A percentile compares a stretch with the other conserved stretches of the same genome.
Conservation (phyloP, 306 rosid species). For the Castanea mollissima region DNA sequence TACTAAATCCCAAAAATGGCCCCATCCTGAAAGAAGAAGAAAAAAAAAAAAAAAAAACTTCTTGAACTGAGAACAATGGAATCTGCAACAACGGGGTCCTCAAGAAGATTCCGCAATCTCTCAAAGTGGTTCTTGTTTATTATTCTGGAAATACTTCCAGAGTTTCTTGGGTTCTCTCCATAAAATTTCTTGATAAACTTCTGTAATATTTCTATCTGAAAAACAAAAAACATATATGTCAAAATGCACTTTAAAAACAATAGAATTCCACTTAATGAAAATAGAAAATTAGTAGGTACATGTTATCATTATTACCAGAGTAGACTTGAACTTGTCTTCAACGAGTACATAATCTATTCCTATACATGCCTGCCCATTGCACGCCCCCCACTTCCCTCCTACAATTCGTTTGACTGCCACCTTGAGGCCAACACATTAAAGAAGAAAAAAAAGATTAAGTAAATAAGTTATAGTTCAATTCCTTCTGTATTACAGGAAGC, state of each 20-base stretch:
- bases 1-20: too few species aligned
- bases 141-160: conserved; percentile 51
- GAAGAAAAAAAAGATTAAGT: conserved; percentile 2
- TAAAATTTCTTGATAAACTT: conserved; percentile 49
- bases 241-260: not conserved
- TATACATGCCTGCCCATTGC: conserved; percentile 87
- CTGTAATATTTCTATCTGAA: conserved; percentile 66
- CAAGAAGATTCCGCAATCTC: conserved; percentile 60
- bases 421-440: conserved; percentile 32
- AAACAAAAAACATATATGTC: not conserved
- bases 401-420: conserved; percentile 68
- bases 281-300: not conserved
- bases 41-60: too few species aligned
- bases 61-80: conserved; percentile 67
- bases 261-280: not conserved
- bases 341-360: conserved; percentile 78
- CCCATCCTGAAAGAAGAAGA: too few species aligned
- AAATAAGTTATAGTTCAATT: conserved; percentile 9
- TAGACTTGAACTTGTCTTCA: conserved; percentile 55
- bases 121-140: conserved; percentile 58
- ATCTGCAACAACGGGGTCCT: conserved; percentile 65
- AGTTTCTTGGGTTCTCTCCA: conserved; percentile 53
- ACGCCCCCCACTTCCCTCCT: conserved; percentile 90
- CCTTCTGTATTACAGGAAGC: not conserved
- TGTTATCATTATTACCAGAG: conserved; percentile 46